Evolutionary conservation across 2,329 filamentous ascomycete genomes (phyloP).

Genomic region (Dactylellina sp.): DNA sequence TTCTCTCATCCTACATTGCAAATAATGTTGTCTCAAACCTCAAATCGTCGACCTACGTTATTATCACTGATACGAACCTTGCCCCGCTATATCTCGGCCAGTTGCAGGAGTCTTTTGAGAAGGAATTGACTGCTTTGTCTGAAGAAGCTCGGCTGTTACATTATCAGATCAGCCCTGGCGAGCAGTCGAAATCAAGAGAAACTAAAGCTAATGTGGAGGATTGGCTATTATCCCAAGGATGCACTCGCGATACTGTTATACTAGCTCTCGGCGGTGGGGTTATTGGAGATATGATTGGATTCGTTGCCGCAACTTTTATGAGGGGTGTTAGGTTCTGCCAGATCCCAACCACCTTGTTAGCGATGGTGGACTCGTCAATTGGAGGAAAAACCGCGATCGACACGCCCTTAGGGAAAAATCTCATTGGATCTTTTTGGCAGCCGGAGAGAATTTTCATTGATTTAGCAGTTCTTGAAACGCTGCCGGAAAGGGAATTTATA

Average conservation of each 20-base stretch:
- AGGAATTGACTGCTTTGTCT: slow-evolving; percentile 55
- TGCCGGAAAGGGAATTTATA: slow-evolving; percentile 91
- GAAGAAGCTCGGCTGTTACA: slow-evolving; percentile 77
- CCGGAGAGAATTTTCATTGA: slow-evolving; percentile 95
- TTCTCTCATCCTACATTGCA: slow-evolving; percentile 86
- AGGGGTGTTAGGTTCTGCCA: slow-evolving; percentile 95
- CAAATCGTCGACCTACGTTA: slow-evolving; percentile 88
- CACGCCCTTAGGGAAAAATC: slow-evolving; percentile 92
- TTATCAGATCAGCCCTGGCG: slow-evolving; percentile 88
- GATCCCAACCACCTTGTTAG: slow-evolving; percentile 90
- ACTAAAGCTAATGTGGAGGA: slow-evolving; percentile 97
- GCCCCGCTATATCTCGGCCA: slow-evolving; percentile 80
- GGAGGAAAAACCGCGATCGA: slow-evolving; percentile 99
- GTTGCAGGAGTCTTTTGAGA: slow-evolving; percentile 76
- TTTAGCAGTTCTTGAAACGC: slow-evolving; percentile 86
- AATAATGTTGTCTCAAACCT: slow-evolving; percentile 82
- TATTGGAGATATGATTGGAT: slow-evolving; percentile 97
- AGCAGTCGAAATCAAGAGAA: slow-evolving; percentile 90
- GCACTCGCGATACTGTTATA: slow-evolving; percentile 92
- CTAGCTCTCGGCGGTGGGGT: slow-evolving; percentile 95
- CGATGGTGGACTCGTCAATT: slow-evolving; percentile 99
- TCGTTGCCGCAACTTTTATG: slow-evolving; percentile 98
- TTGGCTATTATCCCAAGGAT: slow-evolving; percentile 93
- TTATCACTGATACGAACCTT: slow-evolving; percentile 96
- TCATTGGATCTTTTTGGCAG: slow-evolving; percentile 97